These are phyloP conservation scores for Neopestalotiopsis rosae DNA, from an alignment of 2,329 filamentous ascomycete genomes.

Conservation along the genomic window DNA sequence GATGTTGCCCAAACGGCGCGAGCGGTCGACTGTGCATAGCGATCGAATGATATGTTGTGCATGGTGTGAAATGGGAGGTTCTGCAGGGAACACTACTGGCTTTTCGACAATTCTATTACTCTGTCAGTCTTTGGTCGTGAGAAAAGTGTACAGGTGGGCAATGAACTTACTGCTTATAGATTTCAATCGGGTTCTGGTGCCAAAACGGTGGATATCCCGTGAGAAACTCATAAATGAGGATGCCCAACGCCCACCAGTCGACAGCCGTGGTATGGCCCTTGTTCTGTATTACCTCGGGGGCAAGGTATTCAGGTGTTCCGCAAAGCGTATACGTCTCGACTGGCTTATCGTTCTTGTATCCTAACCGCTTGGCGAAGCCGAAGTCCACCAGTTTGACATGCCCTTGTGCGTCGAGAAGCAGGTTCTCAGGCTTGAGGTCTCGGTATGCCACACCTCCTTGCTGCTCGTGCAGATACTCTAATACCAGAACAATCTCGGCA, in stretches of 20 bases:
- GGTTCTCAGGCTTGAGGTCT: slow-evolving; percentile 83
- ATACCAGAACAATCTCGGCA: slow-evolving; percentile 81
- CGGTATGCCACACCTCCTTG: slow-evolving; percentile 81
- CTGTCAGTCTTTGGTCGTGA: slow-evolving; percentile 22
- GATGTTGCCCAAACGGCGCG: slow-evolving; percentile 78
- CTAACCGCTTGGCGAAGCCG: slow-evolving; percentile 82
- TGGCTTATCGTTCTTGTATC: slow-evolving; percentile 54
- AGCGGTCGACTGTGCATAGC: slow-evolving; percentile 80
- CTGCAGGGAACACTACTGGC: slow-evolving; percentile 73
- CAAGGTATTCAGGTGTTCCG: slow-evolving; percentile 83
- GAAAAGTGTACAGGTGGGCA: not conserved
- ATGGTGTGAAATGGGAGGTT: slow-evolving; percentile 67
- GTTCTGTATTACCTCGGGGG: slow-evolving; percentile 84
- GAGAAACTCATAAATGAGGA: slow-evolving; percentile 83
- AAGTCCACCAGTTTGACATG: slow-evolving; percentile 87
- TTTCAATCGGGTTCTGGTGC: slow-evolving; percentile 86
- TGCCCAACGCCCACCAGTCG: slow-evolving; percentile 88
- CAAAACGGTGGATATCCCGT: slow-evolving; percentile 87
- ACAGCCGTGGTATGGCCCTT: slow-evolving; percentile 79
- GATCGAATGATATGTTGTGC: slow-evolving; percentile 78
- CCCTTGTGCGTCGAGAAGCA: slow-evolving; percentile 76
- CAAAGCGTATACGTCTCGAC: slow-evolving; percentile 83
- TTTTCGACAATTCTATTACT: slow-evolving; percentile 74
- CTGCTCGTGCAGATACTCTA: slow-evolving; percentile 81
- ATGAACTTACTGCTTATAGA: slow-evolving; percentile 72